Conservation (phyloP, 495 filamentous ascomycete genomes). For the Rhypophila decipiens region DNA sequence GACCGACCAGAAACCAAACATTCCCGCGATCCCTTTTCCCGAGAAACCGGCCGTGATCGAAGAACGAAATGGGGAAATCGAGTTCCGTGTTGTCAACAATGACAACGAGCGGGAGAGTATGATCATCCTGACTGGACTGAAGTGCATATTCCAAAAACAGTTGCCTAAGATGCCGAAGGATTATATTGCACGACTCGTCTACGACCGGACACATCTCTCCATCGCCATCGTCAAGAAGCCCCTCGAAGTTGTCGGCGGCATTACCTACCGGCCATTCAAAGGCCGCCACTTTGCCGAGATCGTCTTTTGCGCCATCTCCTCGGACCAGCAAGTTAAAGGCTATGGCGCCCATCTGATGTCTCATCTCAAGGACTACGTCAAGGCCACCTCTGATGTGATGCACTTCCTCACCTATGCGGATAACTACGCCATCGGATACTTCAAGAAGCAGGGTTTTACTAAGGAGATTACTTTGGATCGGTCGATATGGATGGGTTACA, state of each 20-base stretch:
- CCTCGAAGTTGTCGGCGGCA: constrained; percentile 89
- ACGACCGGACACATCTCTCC: constrained; percentile 91
- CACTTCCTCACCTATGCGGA: constrained; percentile 98
- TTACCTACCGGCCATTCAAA: constrained; percentile 95
- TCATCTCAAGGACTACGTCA: constrained; percentile 97
- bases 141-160: constrained; percentile 98
- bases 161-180: constrained; percentile 99
- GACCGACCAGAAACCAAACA: constrained; percentile 45
- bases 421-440: constrained; percentile 98
- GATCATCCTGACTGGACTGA: constrained; percentile 90
- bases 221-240: constrained; percentile 98
- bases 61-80: constrained; percentile 91
- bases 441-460: constrained; percentile 98
- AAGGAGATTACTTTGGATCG: constrained; percentile 94
- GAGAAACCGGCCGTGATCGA: constrained; percentile 92
- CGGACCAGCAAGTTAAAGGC: constrained; percentile 96
- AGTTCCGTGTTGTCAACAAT: constrained; percentile 97
- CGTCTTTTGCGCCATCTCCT: constrained; percentile 96
- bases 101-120: constrained; percentile 81
- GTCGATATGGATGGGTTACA: constrained; percentile 97
- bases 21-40: constrained; percentile 65
- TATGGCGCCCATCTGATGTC: constrained; percentile 98
- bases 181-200: constrained; percentile 94
- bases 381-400: constrained; percentile 93
- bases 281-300: constrained; percentile 93